Base-by-base conservation (phyloP, 306 rosid genomes). In the Ochetophila trinervis region DNA sequence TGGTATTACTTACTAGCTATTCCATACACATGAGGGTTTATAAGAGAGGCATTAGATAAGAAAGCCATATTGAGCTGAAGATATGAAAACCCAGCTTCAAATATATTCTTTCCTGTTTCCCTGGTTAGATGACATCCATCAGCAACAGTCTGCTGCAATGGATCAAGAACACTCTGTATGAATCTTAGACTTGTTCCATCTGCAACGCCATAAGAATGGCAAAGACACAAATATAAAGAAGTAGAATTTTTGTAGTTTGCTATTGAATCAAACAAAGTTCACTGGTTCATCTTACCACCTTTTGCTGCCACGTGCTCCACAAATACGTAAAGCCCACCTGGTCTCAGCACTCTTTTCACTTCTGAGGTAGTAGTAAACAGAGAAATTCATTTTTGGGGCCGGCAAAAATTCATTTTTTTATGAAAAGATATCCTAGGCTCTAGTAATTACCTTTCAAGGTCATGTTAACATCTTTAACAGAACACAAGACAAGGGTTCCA, bases 401-500 rank as follows among this genome's bases (percentile, higher is more conserved):
- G 32, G 32, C 4, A 27, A 27, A 27, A 27, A 27, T 2, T 27
- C 2, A 27, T 27, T 27, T 55, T 27, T 51, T 22, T 42, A 42
- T 15, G 20, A 58, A 35, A 56, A 64, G 3, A 78, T 57, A 64
- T 7, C 32, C 42, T 18, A 68, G 57, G 52, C 23, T 35, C 55
- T 32, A 20, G 18, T 61, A 21, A 65, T 63, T 80, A 89, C 97
- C 98, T 67, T 79, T 65, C 11, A 93, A 81, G 37, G 97, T 62
- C 88, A 65, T 24, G 24, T 86, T 77, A 67, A 86, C 94, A 78
- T 93, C 91, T 67, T 69, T 78, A 54, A 93, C 98, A 32, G 98
- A 93, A 79, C 97, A 89, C 61, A 93, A 64, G n/a, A 89, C 94
- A 54, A 93, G 91, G 40, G 97, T 93, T 69, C 97, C 97, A 57